These are phyloP conservation scores for Amylostereum areolatum DNA, from an alignment of 1,284 basidiomycete genomes.

Conservation along the genomic window DNA sequence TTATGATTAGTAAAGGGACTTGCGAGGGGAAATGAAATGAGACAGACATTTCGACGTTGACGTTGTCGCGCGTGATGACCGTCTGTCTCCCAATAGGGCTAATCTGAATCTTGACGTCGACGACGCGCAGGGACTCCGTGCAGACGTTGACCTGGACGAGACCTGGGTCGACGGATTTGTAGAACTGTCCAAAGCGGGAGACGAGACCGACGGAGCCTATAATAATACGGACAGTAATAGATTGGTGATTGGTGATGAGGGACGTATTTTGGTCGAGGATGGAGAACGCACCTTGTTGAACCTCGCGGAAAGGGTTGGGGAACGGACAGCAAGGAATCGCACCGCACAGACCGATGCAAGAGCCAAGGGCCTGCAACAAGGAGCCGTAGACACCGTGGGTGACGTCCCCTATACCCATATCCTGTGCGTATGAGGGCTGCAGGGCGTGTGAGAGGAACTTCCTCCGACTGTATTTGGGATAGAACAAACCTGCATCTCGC, in stretches of 20 bases:
- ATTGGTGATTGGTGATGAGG: constrained; percentile 5
- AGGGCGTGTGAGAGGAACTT: constrained; percentile 15
- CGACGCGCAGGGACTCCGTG: constrained; percentile 76
- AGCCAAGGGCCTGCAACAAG: constrained; percentile 64
- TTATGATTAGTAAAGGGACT: constrained; percentile 5
- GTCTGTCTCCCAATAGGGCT: constrained; percentile 81
- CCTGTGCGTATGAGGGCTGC: constrained; percentile 85
- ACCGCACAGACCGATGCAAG: constrained; percentile 58
- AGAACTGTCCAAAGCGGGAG: constrained; percentile 90
- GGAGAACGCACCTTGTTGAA: constrained; percentile 59
- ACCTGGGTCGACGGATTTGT: constrained; percentile 92
- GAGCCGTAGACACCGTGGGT: constrained; percentile 87
- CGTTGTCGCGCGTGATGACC: constrained; percentile 86
- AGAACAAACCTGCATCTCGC: constrained; percentile 74
- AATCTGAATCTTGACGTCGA: constrained; percentile 95
- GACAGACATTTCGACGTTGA: constrained; percentile 72
- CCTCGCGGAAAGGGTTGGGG: constrained; percentile 75
- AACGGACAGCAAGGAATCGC: constrained; percentile 84
- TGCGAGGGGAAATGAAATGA: too few species aligned
- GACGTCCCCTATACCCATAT: constrained; percentile 69
- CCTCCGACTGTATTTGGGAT: constrained; percentile 7
- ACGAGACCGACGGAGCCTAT: constrained; percentile 85
- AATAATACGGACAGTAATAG: constrained; percentile 4
- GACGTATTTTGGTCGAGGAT: constrained; percentile 8
- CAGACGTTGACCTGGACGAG: constrained; percentile 91